A percentile compares a stretch with the other conserved stretches of the same genome.
Conservation (phyloP, 2,329 filamentous ascomycete genomes). For the Fusarium nygamai region DNA sequence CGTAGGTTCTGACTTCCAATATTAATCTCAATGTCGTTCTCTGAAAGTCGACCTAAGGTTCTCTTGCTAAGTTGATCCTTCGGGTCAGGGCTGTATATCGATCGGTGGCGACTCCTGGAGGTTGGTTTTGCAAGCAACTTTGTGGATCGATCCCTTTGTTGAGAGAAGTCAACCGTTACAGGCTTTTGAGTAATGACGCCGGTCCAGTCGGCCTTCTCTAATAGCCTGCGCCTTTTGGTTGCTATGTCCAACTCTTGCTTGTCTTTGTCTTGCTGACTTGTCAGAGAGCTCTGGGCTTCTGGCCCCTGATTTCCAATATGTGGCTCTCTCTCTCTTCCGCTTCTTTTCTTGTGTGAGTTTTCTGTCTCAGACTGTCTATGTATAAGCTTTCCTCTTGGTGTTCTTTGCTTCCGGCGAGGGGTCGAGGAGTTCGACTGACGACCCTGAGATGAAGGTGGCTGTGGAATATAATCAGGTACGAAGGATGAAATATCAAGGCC, state of each 20-base stretch:
- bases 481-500: slow-evolving; percentile 26
- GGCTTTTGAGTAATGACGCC: slow-evolving; percentile 47
- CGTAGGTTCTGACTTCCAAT: slow-evolving; percentile 44
- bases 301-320: not conserved
- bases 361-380: not conserved
- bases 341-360: no score
- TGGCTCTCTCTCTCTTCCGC: not conserved
- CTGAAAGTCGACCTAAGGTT: not conserved
- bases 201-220: slow-evolving; percentile 46
- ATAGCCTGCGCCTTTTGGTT: slow-evolving; percentile 39
- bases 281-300: not conserved
- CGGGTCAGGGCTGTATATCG: not conserved
- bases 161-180: slow-evolving; percentile 35
- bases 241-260: slow-evolving; percentile 20
- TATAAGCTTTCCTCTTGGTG: slow-evolving; percentile 17
- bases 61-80: not conserved
- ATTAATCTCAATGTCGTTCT: slow-evolving; percentile 38
- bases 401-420: slow-evolving; percentile 8
- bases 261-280: not conserved
- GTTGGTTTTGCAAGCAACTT: not conserved
- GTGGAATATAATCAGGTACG: slow-evolving; percentile 43
- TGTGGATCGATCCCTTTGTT: not conserved
- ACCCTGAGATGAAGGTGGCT: not conserved
- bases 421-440: not conserved
- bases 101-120: not conserved